A percentile compares a stretch with the other conserved stretches of the same genome.
phyloP scores from a whole-genome alignment of 1,139 yeast species.

The Diutina catenulata region DNA sequence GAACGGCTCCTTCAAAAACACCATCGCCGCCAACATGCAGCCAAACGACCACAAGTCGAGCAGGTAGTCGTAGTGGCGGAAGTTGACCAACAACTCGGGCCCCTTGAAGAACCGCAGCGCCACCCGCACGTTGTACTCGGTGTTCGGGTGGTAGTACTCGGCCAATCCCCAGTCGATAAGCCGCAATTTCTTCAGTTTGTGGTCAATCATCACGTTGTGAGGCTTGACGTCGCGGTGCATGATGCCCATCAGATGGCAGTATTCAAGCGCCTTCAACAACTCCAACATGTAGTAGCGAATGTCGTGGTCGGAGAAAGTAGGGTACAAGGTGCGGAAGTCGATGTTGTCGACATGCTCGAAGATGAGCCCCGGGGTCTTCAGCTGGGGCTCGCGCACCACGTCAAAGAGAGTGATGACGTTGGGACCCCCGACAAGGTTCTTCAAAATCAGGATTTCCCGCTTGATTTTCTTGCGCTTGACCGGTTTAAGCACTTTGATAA shows the following conservation, averaged over 20 bases:
- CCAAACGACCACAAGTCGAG: conserved; percentile 96
- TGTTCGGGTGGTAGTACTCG: conserved; percentile 91
- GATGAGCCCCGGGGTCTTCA: conserved; percentile 86
- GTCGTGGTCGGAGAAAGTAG: conserved; percentile 77
- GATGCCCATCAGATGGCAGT: conserved; percentile 93
- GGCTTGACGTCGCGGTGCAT: conserved; percentile 99
- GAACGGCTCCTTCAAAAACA: conserved; percentile 92
- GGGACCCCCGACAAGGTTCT: conserved; percentile 79
- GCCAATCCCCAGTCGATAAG: conserved; percentile 99
- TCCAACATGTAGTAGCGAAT: conserved; percentile 84
- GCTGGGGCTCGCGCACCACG: conserved; percentile 80
- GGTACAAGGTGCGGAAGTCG: conserved; percentile 83
- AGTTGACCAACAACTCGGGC: conserved; percentile 90
- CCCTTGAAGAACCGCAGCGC: conserved; percentile 98
- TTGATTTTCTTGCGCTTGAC: conserved; percentile 94
- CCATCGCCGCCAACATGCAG: conserved; percentile 95
- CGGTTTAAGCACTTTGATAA: conserved; percentile 27
- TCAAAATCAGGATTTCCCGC: conserved; percentile 86
- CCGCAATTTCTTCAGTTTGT: conserved; percentile 54
- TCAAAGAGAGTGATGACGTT: conserved; percentile 75
- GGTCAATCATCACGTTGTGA: conserved; percentile 97
- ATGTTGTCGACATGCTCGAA: conserved; percentile 87
- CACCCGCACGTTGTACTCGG: conserved; percentile 91
- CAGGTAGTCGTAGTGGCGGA: conserved; percentile 88
- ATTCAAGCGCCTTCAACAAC: conserved; percentile 81